Percentiles rank a stretch among this genome's conserved stretches.
Conservation (phyloP, 2,329 filamentous ascomycete species). For the Macroventuria anomochaeta region DNA sequence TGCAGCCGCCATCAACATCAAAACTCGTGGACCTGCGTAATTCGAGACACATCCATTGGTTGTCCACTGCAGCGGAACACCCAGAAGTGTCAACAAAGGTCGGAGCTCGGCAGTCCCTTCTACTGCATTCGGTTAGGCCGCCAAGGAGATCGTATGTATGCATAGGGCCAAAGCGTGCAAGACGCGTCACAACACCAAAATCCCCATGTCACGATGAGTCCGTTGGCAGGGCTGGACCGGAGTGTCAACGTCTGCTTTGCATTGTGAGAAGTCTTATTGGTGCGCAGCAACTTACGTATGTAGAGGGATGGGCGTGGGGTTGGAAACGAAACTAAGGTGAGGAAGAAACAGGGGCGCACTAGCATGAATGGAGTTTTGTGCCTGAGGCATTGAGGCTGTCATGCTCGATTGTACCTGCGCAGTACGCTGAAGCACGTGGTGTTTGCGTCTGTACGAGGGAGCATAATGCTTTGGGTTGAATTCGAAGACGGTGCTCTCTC, state of each 20-base stretch:
- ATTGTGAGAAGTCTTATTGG: constrained; percentile 5
- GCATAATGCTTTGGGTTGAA: not conserved
- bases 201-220: constrained; percentile 1
- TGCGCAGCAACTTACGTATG: constrained; percentile 6
- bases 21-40: constrained; percentile 2
- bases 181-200: constrained; percentile 16
- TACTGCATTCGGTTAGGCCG: not conserved
- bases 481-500: not conserved
- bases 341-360: not conserved
- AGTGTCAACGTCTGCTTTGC: not conserved
- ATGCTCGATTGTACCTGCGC: not conserved
- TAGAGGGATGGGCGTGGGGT: not conserved
- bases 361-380: not conserved
- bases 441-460: not conserved
- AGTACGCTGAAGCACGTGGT: not conserved
- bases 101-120: constrained; percentile 4
- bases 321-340: constrained; percentile 11
- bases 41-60: not conserved
- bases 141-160: constrained; percentile 8
- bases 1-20: constrained; percentile 5
- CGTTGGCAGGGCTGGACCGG: not conserved
- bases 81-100: not conserved
- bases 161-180: not conserved
- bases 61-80: not conserved
- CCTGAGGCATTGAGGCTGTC: not conserved